These are phyloP conservation scores for Diaporthe batatas DNA, from an alignment of 2,329 filamentous ascomycete species.

Conservation along the genomic window DNA sequence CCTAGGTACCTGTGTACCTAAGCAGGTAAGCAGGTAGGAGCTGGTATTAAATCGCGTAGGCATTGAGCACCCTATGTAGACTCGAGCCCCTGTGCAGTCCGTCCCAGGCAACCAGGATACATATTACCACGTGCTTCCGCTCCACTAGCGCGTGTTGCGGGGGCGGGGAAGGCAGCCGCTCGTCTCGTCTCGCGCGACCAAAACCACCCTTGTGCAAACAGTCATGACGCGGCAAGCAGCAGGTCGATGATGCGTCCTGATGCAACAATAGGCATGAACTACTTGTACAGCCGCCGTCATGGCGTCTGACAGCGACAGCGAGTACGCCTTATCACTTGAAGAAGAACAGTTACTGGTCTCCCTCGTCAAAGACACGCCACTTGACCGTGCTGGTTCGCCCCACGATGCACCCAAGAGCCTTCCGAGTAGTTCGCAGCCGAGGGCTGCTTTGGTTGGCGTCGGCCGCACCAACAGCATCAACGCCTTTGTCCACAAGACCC, in stretches of 20 bases:
- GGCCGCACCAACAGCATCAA: constrained; percentile 39
- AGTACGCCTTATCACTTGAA: constrained; percentile 61
- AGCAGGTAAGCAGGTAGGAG: neutral
- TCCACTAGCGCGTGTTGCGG: constrained; percentile 15
- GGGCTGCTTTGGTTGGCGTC: constrained; percentile 40
- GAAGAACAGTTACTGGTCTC: constrained; percentile 58
- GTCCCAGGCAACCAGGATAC: neutral
- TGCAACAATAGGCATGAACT: constrained; percentile 33
- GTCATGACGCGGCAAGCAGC: constrained; percentile 38
- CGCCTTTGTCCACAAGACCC: constrained; percentile 33
- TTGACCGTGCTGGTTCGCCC: constrained; percentile 2
- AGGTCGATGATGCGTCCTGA: constrained; percentile 35
- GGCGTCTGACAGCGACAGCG: constrained; percentile 54
- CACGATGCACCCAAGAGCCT: constrained; percentile 32
- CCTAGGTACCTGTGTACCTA: no score
- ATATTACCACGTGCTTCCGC: constrained; percentile 31
- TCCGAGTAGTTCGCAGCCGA: constrained; percentile 31
- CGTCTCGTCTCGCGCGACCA: neutral
- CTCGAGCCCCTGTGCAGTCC: no score
- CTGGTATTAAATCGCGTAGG: neutral
- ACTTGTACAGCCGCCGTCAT: constrained; percentile 33
- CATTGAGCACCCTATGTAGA: neutral
- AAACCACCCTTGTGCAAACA: constrained; percentile 2
- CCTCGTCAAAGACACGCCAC: constrained; percentile 29
- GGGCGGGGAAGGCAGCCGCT: constrained; percentile 22